Base-by-base conservation (phyloP, 331 rosid genomes). In the Phaseolus coccineus region DNA sequence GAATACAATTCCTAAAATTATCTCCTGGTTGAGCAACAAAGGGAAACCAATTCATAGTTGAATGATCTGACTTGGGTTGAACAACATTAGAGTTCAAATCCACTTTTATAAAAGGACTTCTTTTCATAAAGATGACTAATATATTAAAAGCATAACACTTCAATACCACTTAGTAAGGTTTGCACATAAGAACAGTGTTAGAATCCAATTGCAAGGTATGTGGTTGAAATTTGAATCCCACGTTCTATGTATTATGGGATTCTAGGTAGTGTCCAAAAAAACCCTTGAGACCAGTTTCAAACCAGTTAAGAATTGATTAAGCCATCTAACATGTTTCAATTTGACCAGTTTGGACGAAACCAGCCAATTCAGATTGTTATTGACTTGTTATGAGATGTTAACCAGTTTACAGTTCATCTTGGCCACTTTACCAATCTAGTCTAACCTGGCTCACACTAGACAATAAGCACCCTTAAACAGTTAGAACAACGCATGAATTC, bases 1-100 rank as follows among this genome's bases (percentile, higher is more conserved):
- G 51, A 80, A 85, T 48, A 31, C 25, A 80, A 73, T 55, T 44
- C 48, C 56, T 40, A 47, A 51, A 79, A 51, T 47, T 33, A 66
- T 44, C 47, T 44, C 53, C 57, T 11, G 16, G 4, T 37, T 62
- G 52, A 53, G 40, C 35, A 1, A 35, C 52, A 44, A 53, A 51
- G 51, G 67, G 40, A 30, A 73, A 39, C 22, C 19, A 12, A 67
- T 14, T 65, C 27, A 31, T 56, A 40, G 69, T 77, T 55, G 71
- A 67, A 37, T 55, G 51, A 46, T 63, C 63, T 28, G 30, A 64
- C 11, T 52, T 15, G 11, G n/a, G 44, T 40, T 72, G 30, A 56
- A 31, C 6, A 52, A 64, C 30, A 50, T 14, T 14, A 37, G n/a
- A 28, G 24, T 22, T 42, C 67, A 24, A 69, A 35, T 35, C 24